Percentiles rank a stretch among this genome's conserved stretches.
Conservation (phyloP, 805 yeast genomes). For the Suhomyces kilbournensis region DNA sequence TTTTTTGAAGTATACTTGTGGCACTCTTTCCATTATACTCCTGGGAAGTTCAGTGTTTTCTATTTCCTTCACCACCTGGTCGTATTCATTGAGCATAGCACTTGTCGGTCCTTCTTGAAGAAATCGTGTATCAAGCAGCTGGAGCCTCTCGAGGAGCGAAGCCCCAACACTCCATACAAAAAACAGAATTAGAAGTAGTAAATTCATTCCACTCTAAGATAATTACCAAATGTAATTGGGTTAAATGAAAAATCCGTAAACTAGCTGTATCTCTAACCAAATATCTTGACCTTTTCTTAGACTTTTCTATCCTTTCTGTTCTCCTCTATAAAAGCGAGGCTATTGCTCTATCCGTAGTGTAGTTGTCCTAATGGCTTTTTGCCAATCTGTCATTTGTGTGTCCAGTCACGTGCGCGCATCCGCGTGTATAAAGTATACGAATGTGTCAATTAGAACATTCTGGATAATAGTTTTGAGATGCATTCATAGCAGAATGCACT, state of each 20-base stretch:
- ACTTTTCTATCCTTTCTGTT: background rate
- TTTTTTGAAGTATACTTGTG: conserved; percentile 53
- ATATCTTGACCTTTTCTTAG: no score
- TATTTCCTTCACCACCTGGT: conserved; percentile 15
- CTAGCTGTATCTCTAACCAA: background rate
- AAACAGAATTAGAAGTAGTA: background rate
- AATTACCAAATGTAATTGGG: background rate
- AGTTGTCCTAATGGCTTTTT: background rate
- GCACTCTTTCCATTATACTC: conserved; percentile 7
- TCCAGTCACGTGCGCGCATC: background rate
- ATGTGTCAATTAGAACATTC: no score
- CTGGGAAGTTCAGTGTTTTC: conserved; percentile 3
- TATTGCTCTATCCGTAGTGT: background rate
- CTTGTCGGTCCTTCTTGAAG: conserved; percentile 30
- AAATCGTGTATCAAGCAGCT: conserved; percentile 13
- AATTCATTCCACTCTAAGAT: background rate
- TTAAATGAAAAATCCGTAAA: no score
- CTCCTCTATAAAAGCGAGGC: background rate
- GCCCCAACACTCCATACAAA: conserved; percentile 1
- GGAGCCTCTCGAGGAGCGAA: conserved; percentile 2
- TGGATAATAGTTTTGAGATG: no score
- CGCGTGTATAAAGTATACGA: background rate
- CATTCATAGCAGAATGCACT: no score
- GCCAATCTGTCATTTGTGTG: background rate
- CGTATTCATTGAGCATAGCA: conserved; percentile 24